Evolutionary conservation across 1,139 yeast species (phyloP).

Genomic region (Suhomyces kunorum): DNA sequence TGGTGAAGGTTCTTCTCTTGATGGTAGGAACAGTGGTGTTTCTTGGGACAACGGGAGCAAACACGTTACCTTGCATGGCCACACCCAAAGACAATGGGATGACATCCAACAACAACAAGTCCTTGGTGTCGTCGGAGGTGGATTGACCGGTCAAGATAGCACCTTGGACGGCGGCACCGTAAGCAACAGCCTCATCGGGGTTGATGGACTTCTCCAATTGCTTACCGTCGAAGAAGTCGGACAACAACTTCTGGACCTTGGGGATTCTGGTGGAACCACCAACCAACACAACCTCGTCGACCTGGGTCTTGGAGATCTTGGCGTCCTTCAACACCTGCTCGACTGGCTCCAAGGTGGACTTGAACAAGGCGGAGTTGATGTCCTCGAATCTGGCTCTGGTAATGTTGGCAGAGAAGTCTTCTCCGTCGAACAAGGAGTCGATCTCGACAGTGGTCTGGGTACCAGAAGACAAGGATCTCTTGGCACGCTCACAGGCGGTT

Average conservation of each 20-base stretch:
- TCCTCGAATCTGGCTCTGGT: constrained; percentile 99
- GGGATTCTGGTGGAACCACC: constrained; percentile 99
- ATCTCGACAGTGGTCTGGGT: constrained; percentile 96
- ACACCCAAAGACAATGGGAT: constrained; percentile 99
- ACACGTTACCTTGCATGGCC: constrained; percentile 99
- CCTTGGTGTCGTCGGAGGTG: constrained; percentile 96
- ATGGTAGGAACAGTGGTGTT: constrained; percentile 99
- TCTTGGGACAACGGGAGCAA: constrained; percentile 99
- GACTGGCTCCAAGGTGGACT: constrained; percentile 95
- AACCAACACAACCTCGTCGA: constrained; percentile 95
- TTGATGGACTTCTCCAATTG: constrained; percentile 93
- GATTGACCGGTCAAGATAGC: constrained; percentile 98
- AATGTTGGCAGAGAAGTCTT: constrained; percentile 93
- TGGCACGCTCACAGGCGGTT: constrained; percentile 99
- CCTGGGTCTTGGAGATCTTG: constrained; percentile 82
- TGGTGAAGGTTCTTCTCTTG: constrained; percentile 99
- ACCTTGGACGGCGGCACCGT: constrained; percentile 99
- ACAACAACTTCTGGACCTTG: constrained; percentile 94
- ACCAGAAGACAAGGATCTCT: constrained; percentile 97
- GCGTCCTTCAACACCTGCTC: constrained; percentile 98
- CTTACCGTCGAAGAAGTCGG: constrained; percentile 98
- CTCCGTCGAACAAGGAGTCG: constrained; percentile 95
- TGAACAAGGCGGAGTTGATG: constrained; percentile 92
- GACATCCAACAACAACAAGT: constrained; percentile 95
- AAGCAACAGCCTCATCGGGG: constrained; percentile 99